Evolutionary conservation across 371 early-diverging fungal species (phyloP), one percentile per base, ranked within the genome.

Genomic region (Lichtheimia hyalospora): DNA sequence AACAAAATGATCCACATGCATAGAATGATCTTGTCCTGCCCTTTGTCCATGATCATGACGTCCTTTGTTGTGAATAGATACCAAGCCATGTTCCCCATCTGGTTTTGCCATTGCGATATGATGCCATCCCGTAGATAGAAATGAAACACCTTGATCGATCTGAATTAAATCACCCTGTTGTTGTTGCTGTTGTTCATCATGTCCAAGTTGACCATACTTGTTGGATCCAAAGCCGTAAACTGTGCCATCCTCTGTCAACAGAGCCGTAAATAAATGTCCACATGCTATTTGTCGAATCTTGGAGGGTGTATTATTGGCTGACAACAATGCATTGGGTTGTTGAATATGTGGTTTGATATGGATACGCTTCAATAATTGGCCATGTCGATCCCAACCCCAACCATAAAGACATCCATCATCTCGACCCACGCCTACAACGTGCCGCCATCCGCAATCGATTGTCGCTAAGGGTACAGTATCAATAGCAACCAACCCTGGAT

Each of bases 41-140:
- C 89, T 68, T 65, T 92, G 94, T 10, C 84, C 83, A 62, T 87
- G 86, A 59, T 92, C 92, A 21, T 82, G 75, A 23, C 92, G 71
- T 3, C 94, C 94, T 3, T 44, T 18, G 57, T 25, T 52, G 42
- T n/a, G 1, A 71, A 14, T 16, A 0, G 28, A 20, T 18, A 46
- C 21, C 34, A 34, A 34, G 16, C n/a, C 13, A 16, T 25, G 27
- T 8, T n/a, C 42, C 21, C 12, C 73, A 6, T 63, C 50, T 1
- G 57, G 55, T 34, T 34, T 34, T 46, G 70, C 58, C 24, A 88
- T 64, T 3, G 75, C 78, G 16, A 81, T 73, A 67, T 89, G 89
- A 60, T 84, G 86, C 94, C 94, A 94, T 0, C 94, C 93, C 21
- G 85, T 85, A 71, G 27, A 88, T 68, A 48, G 69, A 6, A 10